Conservation (phyloP, 441 rosid species). For the Gossypium trilobum region DNA sequence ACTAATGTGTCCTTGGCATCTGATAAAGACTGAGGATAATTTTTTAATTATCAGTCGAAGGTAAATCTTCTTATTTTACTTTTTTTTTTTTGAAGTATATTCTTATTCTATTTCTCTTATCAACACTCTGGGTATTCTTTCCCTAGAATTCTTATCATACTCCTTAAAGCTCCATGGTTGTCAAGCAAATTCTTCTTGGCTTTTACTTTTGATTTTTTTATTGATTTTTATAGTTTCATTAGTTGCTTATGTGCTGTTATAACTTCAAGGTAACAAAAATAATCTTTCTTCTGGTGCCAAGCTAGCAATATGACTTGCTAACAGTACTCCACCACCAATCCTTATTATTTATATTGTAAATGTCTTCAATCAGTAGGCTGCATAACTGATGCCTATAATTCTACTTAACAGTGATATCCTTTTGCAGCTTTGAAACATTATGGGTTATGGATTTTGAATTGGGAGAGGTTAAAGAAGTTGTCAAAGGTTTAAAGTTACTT, state of each 20-base stretch:
- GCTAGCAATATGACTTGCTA: neutral
- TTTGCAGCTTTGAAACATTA: slow-evolving; percentile 60
- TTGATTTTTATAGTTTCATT: neutral
- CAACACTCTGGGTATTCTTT: neutral
- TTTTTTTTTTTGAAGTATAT: neutral
- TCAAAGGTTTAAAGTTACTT: slow-evolving; percentile 47
- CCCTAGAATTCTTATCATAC: neutral
- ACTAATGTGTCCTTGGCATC: slow-evolving; percentile 78
- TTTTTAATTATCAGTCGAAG: slow-evolving; percentile 50
- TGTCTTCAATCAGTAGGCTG: neutral
- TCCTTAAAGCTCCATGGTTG: neutral
- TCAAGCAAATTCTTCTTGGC: neutral
- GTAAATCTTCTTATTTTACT: slow-evolving; percentile 28
- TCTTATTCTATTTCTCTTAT: neutral
- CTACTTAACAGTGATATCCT: neutral
- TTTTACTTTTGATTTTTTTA: neutral
- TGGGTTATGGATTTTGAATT: slow-evolving; percentile 65
- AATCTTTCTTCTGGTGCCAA: neutral
- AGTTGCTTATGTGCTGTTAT: neutral
- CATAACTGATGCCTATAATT: slow-evolving; percentile 3
- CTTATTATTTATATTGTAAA: neutral
- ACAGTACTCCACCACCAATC: neutral
- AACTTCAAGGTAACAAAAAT: neutral
- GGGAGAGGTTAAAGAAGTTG: slow-evolving; percentile 57
- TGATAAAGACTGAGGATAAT: slow-evolving; percentile 45